Base-by-base conservation (phyloP, 345 rosid genomes). In the Lepidium aucheri region DNA sequence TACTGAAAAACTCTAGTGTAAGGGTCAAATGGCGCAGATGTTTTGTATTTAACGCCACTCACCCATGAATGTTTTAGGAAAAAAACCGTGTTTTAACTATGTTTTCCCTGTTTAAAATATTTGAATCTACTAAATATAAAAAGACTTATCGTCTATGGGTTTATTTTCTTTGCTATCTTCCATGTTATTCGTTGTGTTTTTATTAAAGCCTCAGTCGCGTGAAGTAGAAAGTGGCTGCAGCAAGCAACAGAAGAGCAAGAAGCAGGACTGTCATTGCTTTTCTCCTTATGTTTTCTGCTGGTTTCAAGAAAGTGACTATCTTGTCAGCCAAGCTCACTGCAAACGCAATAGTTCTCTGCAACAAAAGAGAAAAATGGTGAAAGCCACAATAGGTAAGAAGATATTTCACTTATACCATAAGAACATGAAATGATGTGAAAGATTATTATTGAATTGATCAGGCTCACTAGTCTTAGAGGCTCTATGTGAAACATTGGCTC, bases 401-500 rank as follows among this genome's bases (percentile, higher is more conserved):
- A 4, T 62, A 30, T 55, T 8, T 34, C 13, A 36, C 24, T 36
- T 63, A 13, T 38, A 63, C 50, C 3, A 20, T 33, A 18, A 50
- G 61, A 60, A 49, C 26, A 45, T 54, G 42, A n/a, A 16, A 51
- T 24, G 51, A 17, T 52, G n/a, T 24, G 62, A 43, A 34, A 41
- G 22, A 52, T 11, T 47, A 18, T 35, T 13, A 2, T 15, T 35
- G 40, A 38, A 1, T 17, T 34, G 34, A 51, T 46, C 34, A 44
- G n/a, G 43, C 78, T 77, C 74, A 89, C 91, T 79, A 78, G 61
- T 78, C 87, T 81, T 32, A 78, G 53, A 26, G 87, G 85, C 39
- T 82, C 88, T 0, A 82, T 17, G n/a, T 80, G 81, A 45, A 87
- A 77, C 28, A 92, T 75, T 57, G 96, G 92, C 18, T 89, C 89